Percentiles rank a stretch among this genome's conserved stretches.
Conservation (phyloP, 2,329 filamentous ascomycete genomes). For the Microdochium nivale region DNA sequence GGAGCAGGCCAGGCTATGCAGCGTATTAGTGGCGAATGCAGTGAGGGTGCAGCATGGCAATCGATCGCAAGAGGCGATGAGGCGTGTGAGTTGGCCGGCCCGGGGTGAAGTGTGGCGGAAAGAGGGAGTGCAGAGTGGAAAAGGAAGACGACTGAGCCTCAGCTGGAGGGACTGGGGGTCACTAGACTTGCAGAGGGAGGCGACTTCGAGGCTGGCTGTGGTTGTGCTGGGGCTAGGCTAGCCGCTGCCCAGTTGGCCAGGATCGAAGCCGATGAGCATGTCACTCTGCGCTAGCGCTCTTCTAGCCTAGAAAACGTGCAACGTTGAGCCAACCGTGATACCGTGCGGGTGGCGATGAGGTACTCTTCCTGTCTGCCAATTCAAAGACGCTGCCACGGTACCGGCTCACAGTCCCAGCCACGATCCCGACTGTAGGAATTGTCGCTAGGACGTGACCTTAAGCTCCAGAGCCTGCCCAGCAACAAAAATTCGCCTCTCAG, state of each 20-base stretch:
- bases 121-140: not conserved
- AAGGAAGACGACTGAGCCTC: not conserved
- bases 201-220: not conserved
- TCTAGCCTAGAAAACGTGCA: not conserved
- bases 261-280: not conserved
- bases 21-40: not conserved
- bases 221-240: not conserved
- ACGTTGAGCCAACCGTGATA: not conserved
- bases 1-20: not conserved
- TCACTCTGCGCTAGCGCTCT: not conserved
- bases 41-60: not conserved
- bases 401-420: too few species aligned
- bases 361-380: too few species aligned
- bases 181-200: not conserved
- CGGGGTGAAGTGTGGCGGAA: not conserved
- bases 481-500: too few species aligned
- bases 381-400: too few species aligned
- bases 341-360: not conserved
- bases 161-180: not conserved
- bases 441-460: too few species aligned
- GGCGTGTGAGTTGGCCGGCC: not conserved
- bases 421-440: too few species aligned
- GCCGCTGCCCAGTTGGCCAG: not conserved
- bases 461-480: too few species aligned
- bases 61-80: not conserved